These are phyloP conservation scores for Sclerotinia glacialis DNA, from an alignment of 2,329 filamentous ascomycete genomes.

Conservation along the genomic window DNA sequence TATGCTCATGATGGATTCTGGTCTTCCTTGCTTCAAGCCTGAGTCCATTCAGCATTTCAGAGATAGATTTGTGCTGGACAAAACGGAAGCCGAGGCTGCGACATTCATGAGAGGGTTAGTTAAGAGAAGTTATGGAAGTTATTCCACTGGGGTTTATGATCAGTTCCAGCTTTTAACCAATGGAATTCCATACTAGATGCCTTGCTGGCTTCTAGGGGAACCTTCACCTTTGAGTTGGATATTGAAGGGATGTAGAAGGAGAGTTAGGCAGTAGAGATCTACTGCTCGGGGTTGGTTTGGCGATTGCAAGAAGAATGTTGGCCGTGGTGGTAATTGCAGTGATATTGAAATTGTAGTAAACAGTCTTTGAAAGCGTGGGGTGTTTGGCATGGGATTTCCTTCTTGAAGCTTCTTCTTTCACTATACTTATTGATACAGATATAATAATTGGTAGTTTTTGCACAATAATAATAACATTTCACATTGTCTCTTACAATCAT, in stretches of 20 bases:
- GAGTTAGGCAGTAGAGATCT: not conserved
- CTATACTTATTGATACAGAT: not conserved
- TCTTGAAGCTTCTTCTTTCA: not conserved
- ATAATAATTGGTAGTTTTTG: not conserved
- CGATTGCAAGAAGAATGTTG: not conserved
- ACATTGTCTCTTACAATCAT: not conserved
- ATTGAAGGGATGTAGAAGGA: not conserved
- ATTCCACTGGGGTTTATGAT: conserved; percentile 93
- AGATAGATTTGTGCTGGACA: conserved; percentile 89
- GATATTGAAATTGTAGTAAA: not conserved
- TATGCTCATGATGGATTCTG: conserved; percentile 91
- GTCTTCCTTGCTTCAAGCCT: conserved; percentile 95
- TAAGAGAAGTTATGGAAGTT: conserved; percentile 84
- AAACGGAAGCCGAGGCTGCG: conserved; percentile 86
- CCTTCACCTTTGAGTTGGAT: not conserved
- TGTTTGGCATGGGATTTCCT: not conserved
- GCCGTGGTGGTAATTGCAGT: not conserved
- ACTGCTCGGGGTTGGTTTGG: not conserved
- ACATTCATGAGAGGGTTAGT: conserved; percentile 90
- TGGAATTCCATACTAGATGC: conserved; percentile 74
- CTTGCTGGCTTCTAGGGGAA: not conserved
- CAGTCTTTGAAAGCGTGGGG: not conserved
- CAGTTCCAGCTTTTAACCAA: conserved; percentile 97
- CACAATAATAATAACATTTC: not conserved
- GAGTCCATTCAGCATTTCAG: conserved; percentile 91